A percentile compares a stretch with the other conserved stretches of the same genome.
These are phyloP conservation scores for Fragaria nilgerrensis DNA, from an alignment of 306 rosid genomes.

Conservation along the genomic window DNA sequence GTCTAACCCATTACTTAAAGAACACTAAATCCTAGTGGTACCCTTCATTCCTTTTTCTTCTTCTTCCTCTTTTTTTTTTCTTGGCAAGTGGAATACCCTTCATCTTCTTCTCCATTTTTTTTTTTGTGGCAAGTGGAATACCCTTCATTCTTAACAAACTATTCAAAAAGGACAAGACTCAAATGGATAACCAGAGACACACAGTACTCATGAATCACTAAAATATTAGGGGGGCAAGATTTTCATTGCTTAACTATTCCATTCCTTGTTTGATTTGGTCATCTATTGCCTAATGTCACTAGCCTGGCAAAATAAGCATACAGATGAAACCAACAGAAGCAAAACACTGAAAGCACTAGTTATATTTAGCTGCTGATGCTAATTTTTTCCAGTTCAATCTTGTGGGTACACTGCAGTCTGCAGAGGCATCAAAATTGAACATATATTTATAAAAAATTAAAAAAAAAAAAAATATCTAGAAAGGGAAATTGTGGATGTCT, in stretches of 20 bases:
- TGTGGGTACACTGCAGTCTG: neutral
- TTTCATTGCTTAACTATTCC: neutral
- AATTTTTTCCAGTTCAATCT: neutral
- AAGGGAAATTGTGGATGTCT: neutral
- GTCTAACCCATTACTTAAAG: neutral
- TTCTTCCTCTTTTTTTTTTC: neutral
- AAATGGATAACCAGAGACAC: neutral
- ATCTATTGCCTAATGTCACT: slow-evolving; percentile 13
- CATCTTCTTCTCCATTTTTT: neutral
- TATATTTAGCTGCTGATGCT: neutral
- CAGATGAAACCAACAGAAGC: slow-evolving; percentile 1
- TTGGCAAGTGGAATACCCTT: neutral
- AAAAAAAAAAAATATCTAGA: neutral
- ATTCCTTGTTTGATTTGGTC: neutral
- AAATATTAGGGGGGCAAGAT: neutral
- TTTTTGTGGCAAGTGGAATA: neutral
- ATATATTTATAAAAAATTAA: too few species aligned
- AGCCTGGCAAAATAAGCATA: neutral
- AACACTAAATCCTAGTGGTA: slow-evolving; percentile 1
- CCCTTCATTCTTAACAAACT: neutral
- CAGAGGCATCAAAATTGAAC: neutral
- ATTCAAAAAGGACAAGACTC: neutral
- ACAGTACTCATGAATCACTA: neutral
- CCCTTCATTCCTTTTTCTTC: neutral
- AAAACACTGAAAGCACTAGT: neutral